Base-by-base conservation (phyloP, 345 rosid species). In the Toxicodendron radicans region DNA sequence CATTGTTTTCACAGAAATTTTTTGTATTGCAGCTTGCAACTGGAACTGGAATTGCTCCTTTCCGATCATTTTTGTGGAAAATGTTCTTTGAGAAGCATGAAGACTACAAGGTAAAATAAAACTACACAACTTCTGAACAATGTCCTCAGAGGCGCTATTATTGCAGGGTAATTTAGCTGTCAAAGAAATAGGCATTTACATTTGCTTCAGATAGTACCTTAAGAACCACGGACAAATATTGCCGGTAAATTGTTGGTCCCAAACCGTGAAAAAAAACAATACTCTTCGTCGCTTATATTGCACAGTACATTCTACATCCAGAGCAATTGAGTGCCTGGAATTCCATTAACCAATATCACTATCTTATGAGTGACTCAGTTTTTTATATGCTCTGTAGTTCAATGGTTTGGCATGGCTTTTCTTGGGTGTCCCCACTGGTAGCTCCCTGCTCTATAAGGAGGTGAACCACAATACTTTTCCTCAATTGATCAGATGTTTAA, bases 1-100 rank as follows among this genome's bases (percentile, higher is more conserved):
- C 48, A 38, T 35, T 57, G 14, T 33, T 52, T 9, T 73, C 7
- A 58, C 6, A 58, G 58, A 7, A 58, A 59, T 72, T 63, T 58
- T 68, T 67, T 43, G 1, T 8, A 27, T 75, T 81, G 77, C 85
- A 90, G 98, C 97, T 95, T 76, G 99, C 78, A 32, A 91, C 96
- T 41, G 97, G 98, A 80, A 93, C 98, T 66, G 98, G 97, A 49
- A 93, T 91, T 60, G 99, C 98, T 80, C 99, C 99, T 58, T 95
- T 95, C 80, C 81, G 96, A 58, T 80, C 93, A 48, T 93, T 84
- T 82, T 78, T 95, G 85, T 93, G 98, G 97, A 93, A 95, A 81
- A 93, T 93, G 97, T 89, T 93, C 89, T 93, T 95, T 18, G 98
- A 95, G 88, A 90, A 90, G 91, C 94, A 91, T 32, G 93, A 92